phyloP scores from a whole-genome alignment of 306 rosid genomes.

The Parietaria judaica region DNA sequence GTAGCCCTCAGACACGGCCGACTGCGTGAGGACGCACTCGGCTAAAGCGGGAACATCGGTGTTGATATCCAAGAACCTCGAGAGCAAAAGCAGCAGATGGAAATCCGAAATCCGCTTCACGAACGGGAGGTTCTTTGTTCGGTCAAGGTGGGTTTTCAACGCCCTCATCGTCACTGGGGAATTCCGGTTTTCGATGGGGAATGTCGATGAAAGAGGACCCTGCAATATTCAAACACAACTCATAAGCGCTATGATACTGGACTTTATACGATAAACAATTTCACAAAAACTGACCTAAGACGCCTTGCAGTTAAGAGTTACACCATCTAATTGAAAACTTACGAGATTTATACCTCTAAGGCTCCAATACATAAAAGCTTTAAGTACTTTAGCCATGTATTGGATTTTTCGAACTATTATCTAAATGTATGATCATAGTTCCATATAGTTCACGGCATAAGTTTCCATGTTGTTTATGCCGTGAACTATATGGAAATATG shows the following conservation, averaged over 20 bases:
- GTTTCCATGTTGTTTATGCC: too few relatives aligned
- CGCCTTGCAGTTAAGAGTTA: not conserved
- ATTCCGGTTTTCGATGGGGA: slow-evolving; percentile 77
- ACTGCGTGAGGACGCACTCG: slow-evolving; percentile 67
- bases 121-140: slow-evolving; percentile 56
- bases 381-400: too few relatives aligned
- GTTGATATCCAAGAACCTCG: slow-evolving; percentile 49
- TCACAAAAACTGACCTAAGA: not conserved
- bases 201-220: slow-evolving; percentile 78
- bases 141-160: slow-evolving; percentile 74
- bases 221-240: slow-evolving; percentile 14
- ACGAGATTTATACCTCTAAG: too few relatives aligned
- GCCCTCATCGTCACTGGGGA: slow-evolving; percentile 44
- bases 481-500: too few relatives aligned
- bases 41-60: slow-evolving; percentile 87
- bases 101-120: slow-evolving; percentile 87
- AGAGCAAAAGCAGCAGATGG: slow-evolving; percentile 70
- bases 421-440: too few relatives aligned
- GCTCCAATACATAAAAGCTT: too few relatives aligned
- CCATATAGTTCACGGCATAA: too few relatives aligned
- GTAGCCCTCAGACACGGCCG: slow-evolving; percentile 80
- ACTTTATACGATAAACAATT: not conserved
- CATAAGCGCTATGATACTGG: not conserved
- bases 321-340: too few relatives aligned
- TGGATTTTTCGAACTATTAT: too few relatives aligned